phyloP scores from a whole-genome alignment of 1,139 yeast species.

The Geotrichum fermentans region DNA sequence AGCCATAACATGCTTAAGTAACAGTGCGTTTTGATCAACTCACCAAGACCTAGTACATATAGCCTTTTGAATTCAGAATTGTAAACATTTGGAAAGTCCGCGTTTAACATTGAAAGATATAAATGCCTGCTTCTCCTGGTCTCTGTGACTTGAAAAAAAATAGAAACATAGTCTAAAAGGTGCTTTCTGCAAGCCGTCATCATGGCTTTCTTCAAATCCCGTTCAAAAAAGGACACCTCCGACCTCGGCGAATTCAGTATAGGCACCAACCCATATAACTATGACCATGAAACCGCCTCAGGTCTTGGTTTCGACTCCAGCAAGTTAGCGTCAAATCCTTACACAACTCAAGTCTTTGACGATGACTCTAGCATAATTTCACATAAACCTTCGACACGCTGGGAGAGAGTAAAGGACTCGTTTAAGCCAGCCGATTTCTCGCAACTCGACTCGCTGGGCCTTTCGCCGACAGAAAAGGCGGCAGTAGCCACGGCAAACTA shows the following conservation, averaged over 20 bases:
- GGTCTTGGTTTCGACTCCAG: background rate
- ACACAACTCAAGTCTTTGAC: background rate
- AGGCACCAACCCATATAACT: background rate
- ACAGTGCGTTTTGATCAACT: no score
- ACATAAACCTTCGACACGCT: background rate
- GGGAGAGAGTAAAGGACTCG: constrained; percentile 28
- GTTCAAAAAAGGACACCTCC: background rate
- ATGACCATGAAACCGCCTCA: background rate
- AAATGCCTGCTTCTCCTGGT: background rate
- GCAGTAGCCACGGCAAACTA: constrained; percentile 35
- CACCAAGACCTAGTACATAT: background rate
- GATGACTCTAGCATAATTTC: background rate
- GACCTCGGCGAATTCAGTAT: background rate
- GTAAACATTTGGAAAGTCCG: background rate
- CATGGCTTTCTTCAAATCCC: no score
- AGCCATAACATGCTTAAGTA: no score
- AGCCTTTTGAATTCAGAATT: background rate
- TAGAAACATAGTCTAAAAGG: no score
- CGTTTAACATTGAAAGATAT: background rate
- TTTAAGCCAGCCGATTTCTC: constrained; percentile 28
- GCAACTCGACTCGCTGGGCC: constrained; percentile 24
- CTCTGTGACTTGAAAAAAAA: no score
- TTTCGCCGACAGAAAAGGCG: constrained; percentile 29
- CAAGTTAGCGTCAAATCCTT: background rate
- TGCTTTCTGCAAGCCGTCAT: no score